These are phyloP conservation scores for Annulohypoxylon maeteangense DNA, from an alignment of 495 filamentous ascomycete genomes.

Conservation along the genomic window DNA sequence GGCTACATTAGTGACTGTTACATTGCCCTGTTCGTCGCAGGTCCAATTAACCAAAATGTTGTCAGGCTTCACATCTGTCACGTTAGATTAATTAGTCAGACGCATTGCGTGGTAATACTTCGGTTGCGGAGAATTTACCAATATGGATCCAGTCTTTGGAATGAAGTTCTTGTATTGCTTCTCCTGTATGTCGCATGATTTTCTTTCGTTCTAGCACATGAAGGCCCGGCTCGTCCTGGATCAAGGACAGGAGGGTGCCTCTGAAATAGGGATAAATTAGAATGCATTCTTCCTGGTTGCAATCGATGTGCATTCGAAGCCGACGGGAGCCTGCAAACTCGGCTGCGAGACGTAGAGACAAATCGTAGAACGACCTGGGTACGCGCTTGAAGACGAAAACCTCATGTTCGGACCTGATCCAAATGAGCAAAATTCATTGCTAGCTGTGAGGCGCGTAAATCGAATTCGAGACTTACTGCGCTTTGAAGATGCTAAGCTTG, in stretches of 20 bases:
- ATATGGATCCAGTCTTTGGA: neutral
- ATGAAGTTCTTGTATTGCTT: neutral
- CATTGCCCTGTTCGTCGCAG: neutral
- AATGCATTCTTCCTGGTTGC: neutral
- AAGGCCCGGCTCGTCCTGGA: neutral
- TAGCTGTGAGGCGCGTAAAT: neutral
- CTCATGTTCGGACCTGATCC: neutral
- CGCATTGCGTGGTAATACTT: neutral
- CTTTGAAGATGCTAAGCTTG: neutral
- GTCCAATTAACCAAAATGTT: neutral
- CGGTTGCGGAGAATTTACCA: neutral
- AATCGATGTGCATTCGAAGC: neutral
- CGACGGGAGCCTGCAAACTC: neutral
- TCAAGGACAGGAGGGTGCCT: neutral
- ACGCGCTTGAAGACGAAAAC: neutral
- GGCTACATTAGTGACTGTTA: neutral
- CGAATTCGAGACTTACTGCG: neutral
- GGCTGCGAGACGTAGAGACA: neutral
- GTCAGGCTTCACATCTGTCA: neutral
- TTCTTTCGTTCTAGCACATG: neutral
- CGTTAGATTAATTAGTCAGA: neutral
- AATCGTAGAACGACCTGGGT: neutral
- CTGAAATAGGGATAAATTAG: neutral
- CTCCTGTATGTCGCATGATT: neutral
- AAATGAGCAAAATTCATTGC: no score